A percentile compares a stretch with the other conserved stretches of the same genome.
These are phyloP conservation scores for Solanum chaucha DNA, from an alignment of 257 asterid species.

Conservation along the genomic window DNA sequence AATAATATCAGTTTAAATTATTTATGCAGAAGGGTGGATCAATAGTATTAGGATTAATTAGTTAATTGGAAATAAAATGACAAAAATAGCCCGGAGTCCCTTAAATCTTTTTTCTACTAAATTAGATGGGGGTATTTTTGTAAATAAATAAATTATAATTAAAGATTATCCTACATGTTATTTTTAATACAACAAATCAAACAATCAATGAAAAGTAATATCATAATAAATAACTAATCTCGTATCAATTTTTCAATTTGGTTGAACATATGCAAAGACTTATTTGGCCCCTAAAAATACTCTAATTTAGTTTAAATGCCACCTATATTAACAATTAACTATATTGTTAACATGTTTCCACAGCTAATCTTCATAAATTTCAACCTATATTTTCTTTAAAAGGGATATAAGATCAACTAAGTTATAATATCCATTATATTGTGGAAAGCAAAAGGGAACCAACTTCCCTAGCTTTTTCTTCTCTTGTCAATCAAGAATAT, in stretches of 20 bases:
- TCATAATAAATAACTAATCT: no score
- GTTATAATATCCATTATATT: background rate
- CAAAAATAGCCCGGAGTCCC: background rate
- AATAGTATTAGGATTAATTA: background rate
- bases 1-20: background rate
- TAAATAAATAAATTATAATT: background rate
- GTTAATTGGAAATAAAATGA: background rate
- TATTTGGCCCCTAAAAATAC: background rate
- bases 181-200: background rate
- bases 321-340: background rate
- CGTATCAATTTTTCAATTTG: background rate
- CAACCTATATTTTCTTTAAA: background rate
- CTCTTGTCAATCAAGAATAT: background rate
- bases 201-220: background rate
- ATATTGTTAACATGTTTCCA: background rate
- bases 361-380: background rate
- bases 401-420: background rate
- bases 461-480: background rate
- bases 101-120: background rate
- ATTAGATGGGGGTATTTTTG: background rate
- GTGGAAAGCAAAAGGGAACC: constrained; percentile 2
- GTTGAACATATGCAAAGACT: background rate
- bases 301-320: background rate
- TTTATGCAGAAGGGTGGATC: background rate
- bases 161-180: background rate